These are phyloP conservation scores for Cladosporium oxysporum DNA, from an alignment of 2,329 filamentous ascomycete species.

Conservation along the genomic window DNA sequence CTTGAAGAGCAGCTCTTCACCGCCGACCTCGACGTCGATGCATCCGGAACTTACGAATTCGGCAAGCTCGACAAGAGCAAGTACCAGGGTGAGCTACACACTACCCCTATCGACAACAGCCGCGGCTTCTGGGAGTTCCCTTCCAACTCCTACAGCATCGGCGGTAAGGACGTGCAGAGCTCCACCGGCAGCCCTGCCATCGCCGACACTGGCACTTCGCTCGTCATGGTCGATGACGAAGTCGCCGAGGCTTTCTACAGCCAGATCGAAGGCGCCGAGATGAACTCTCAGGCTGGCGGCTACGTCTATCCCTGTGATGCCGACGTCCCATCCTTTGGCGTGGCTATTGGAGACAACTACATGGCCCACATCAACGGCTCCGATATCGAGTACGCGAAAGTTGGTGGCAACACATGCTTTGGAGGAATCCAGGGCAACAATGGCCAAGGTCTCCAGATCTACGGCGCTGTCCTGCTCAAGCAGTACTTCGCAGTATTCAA, in stretches of 20 bases:
- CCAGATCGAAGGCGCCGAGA: constrained; percentile 42
- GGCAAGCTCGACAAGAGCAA: constrained; percentile 66
- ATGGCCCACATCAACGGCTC: constrained; percentile 35
- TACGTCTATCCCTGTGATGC: constrained; percentile 48
- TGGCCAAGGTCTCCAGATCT: constrained; percentile 59
- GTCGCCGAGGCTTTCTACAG: constrained; percentile 48
- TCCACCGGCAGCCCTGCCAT: constrained; percentile 49
- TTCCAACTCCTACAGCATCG: constrained; percentile 59
- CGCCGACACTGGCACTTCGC: constrained; percentile 61
- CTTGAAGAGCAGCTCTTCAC: constrained; percentile 70
- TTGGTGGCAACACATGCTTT: constrained; percentile 61
- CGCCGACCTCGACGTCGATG: constrained; percentile 61
- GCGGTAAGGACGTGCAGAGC: constrained; percentile 56
- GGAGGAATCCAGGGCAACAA: constrained; percentile 65
- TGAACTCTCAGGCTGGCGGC: constrained; percentile 42
- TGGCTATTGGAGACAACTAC: constrained; percentile 58
- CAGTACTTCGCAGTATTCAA: constrained; percentile 63
- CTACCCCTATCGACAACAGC: constrained; percentile 61
- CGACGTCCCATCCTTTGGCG: constrained; percentile 46
- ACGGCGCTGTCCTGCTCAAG: constrained; percentile 63
- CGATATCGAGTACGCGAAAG: constrained; percentile 55
- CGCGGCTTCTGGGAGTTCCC: constrained; percentile 71
- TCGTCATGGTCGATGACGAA: constrained; percentile 59
- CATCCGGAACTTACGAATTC: constrained; percentile 68
- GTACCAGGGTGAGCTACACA: constrained; percentile 64